Base-by-base conservation (phyloP, 352 stramenopile genomes). In the Phytopythium kandeliae region DNA sequence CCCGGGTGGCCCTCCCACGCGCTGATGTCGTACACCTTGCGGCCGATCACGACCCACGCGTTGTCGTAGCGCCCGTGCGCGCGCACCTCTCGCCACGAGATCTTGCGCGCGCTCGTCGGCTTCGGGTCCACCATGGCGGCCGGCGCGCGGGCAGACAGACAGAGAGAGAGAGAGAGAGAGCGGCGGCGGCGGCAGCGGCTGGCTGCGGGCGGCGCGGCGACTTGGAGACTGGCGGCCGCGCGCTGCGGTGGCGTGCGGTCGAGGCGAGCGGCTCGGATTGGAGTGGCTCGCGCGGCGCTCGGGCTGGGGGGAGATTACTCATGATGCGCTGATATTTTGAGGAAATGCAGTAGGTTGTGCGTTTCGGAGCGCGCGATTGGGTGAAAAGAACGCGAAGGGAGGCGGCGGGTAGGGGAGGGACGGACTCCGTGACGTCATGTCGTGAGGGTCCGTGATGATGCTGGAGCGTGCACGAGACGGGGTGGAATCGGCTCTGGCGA, bases 21-120 rank as follows among this genome's bases (percentile, higher is more conserved):
- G 40, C 21, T 82, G 48, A 96, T 76, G 67, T 96, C 86, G 69
- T 95, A 96, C 24, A 96, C 86, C 65, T 96, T 95, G 71, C 92
- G 74, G 70, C 95, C 78, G 61, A 96, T 93, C 35, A 95, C 82
- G 56, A 96, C 85, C 86, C 86, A 96, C 55, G 84, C 83, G 38
- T 76, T 85, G 30, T 73, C 68, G 47, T 77, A 77, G 51, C 67
- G 78, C 35, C 80, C 78, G 70, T 96, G 86, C 67, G 88, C 68
- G 36, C 67, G 63, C 40, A 96, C 66, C 55, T 95, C 76, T 37
- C 74, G 67, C 76, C 74, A 89, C 55, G 79, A 86, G 56, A 95
- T 81, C 50, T 85, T 61, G 50, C 75, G 78, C n/a, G n/a, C n/a
- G 52, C 67, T 67, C 45, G 62, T 67, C 26, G 69, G 65, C 65